Conservation (phyloP, 2,329 filamentous ascomycete genomes). For the Septoria petroselini region DNA sequence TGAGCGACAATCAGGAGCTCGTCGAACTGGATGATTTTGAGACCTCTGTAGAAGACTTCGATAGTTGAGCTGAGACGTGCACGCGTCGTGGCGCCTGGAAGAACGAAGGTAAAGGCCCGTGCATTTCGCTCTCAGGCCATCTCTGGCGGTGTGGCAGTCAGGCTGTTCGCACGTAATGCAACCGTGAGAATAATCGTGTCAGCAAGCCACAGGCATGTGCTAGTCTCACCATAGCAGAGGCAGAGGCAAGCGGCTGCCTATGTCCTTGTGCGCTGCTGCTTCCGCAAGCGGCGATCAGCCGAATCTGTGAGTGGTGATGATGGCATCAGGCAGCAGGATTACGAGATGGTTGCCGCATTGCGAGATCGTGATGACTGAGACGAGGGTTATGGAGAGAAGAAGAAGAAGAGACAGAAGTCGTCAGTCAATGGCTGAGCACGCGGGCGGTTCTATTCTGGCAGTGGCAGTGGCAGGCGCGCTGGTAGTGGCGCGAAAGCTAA, state of each 20-base stretch:
- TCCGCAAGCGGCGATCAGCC: background rate
- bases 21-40: slow-evolving; percentile 24
- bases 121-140: too few relatives aligned
- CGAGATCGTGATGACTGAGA: too few relatives aligned
- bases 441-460: too few relatives aligned
- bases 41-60: slow-evolving; percentile 16
- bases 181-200: background rate
- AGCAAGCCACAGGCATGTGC: background rate
- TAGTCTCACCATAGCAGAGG: background rate
- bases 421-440: too few relatives aligned
- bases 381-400: too few relatives aligned
- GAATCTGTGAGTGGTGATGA: background rate
- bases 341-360: background rate
- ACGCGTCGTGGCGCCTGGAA: background rate
- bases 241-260: background rate
- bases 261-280: background rate
- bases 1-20: background rate
- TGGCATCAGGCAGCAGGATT: slow-evolving; percentile 5
- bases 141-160: too few relatives aligned
- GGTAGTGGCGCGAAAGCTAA: too few relatives aligned
- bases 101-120: too few relatives aligned
- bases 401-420: too few relatives aligned
- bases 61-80: background rate
- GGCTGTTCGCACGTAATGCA: background rate
- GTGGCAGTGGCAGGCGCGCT: too few relatives aligned